These are phyloP conservation scores for Hanseniaspora mollemarum DNA, from an alignment of 805 yeast species.

Conservation along the genomic window DNA sequence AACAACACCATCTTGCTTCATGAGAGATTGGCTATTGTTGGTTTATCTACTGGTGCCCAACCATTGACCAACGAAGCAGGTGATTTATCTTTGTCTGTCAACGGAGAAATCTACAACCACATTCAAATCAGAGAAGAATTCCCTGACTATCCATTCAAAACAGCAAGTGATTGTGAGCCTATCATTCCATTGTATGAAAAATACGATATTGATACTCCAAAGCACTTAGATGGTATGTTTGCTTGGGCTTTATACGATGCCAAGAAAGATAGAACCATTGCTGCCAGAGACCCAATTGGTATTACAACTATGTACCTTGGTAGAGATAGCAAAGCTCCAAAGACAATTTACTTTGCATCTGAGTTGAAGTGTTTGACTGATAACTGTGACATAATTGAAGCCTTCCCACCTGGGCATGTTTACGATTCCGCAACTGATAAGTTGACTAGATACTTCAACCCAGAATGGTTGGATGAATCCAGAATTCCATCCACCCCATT, in stretches of 20 bases:
- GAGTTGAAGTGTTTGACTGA: constrained; percentile 89
- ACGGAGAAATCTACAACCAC: constrained; percentile 98
- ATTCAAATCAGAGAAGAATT: constrained; percentile 71
- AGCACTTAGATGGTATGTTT: constrained; percentile 92
- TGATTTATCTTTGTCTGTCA: constrained; percentile 66
- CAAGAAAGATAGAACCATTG: constrained; percentile 72
- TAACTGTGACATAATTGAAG: constrained; percentile 82
- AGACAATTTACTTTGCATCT: constrained; percentile 78
- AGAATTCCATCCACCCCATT: constrained; percentile 65
- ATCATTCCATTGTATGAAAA: constrained; percentile 85
- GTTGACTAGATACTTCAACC: constrained; percentile 77
- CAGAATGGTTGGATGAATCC: constrained; percentile 85
- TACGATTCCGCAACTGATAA: constrained; percentile 85
- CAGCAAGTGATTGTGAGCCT: constrained; percentile 93
- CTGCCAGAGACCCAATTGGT: constrained; percentile 98
- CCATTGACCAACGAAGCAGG: constrained; percentile 80
- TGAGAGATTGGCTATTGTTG: constrained; percentile 95
- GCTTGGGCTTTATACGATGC: constrained; percentile 88
- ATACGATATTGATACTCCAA: constrained; percentile 83
- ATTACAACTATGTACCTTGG: constrained; percentile 96
- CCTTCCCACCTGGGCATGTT: constrained; percentile 98
- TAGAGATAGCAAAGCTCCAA: constrained; percentile 51
- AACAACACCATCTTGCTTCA: constrained; percentile 79
- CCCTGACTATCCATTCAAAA: constrained; percentile 62
- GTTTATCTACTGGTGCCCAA: constrained; percentile 95